A percentile compares a stretch with the other conserved stretches of the same genome.
phyloP scores from a whole-genome alignment of 306 rosid genomes.

The Prunus campanulata region DNA sequence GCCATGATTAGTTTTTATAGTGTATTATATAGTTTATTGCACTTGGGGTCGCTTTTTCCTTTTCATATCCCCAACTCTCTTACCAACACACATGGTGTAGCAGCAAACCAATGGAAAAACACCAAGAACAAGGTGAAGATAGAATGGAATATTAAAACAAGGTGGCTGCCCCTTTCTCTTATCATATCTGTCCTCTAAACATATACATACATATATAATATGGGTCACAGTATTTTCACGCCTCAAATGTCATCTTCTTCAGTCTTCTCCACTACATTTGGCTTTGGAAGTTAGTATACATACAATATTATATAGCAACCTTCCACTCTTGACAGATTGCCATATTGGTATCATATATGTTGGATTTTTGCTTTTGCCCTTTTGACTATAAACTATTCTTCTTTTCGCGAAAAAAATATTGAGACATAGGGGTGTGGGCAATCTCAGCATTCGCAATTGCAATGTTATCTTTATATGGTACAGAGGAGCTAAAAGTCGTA shows the following conservation, averaged over 20 bases:
- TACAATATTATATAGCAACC: neutral
- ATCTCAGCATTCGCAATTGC: neutral
- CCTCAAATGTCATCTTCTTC: constrained; percentile 13
- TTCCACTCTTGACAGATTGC: neutral
- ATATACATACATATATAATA: neutral
- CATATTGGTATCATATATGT: neutral
- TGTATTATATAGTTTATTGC: neutral
- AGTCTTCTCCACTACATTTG: constrained; percentile 9
- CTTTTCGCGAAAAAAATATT: neutral
- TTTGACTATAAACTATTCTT: neutral
- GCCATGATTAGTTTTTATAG: constrained; percentile 7
- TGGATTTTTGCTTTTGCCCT: neutral
- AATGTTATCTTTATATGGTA: neutral
- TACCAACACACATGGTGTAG: constrained; percentile 35
- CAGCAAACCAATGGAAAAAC: constrained; percentile 5
- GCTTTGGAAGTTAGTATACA: neutral
- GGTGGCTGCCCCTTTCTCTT: constrained; percentile 12
- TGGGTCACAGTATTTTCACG: neutral
- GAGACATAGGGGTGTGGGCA: neutral
- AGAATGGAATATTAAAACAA: constrained; percentile 6
- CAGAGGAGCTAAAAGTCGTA: neutral
- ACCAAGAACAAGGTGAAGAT: neutral
- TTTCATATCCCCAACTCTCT: neutral
- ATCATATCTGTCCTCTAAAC: neutral
- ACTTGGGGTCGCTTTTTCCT: constrained; percentile 1